A percentile compares a stretch with the other conserved stretches of the same genome.
These are phyloP conservation scores for Fusarium penzigii DNA, from an alignment of 2,329 filamentous ascomycete species.

Conservation along the genomic window DNA sequence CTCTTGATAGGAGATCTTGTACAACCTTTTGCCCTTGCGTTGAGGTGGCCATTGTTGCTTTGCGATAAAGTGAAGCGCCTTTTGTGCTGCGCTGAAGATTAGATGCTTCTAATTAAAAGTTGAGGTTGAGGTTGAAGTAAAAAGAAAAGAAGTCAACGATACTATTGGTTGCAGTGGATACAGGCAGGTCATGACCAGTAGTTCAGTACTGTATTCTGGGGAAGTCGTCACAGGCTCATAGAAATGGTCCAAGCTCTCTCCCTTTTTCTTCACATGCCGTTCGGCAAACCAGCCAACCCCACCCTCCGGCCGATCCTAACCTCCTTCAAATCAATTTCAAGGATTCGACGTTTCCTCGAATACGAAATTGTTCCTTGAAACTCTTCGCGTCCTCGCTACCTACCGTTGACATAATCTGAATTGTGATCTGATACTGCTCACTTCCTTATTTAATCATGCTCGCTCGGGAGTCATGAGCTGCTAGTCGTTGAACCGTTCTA, in stretches of 20 bases:
- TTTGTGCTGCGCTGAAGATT: slow-evolving; percentile 4
- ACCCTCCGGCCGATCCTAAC: slow-evolving; percentile 24
- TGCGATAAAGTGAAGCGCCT: background rate
- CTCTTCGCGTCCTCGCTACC: slow-evolving; percentile 4
- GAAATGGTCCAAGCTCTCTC: slow-evolving; percentile 23
- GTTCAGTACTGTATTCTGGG: background rate
- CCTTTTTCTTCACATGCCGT: slow-evolving; percentile 27
- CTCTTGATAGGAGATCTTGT: slow-evolving; percentile 69
- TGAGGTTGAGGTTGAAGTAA: background rate
- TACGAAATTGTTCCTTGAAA: slow-evolving; percentile 4
- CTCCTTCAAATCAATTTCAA: slow-evolving; percentile 14
- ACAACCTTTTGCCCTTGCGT: slow-evolving; percentile 44
- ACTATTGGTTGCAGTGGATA: too few species aligned
- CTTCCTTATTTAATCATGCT: slow-evolving; percentile 21
- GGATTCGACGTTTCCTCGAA: slow-evolving; percentile 10
- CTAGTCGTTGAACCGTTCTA: slow-evolving; percentile 18
- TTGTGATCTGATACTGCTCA: slow-evolving; percentile 9
- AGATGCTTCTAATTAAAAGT: slow-evolving; percentile 2
- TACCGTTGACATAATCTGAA: background rate
- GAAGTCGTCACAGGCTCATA: background rate
- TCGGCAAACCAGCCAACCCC: slow-evolving; percentile 20
- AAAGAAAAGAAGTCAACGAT: background rate
- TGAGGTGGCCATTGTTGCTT: slow-evolving; percentile 35
- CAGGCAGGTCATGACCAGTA: background rate
- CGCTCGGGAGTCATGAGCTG: slow-evolving; percentile 12